Evolutionary conservation across 352 stramenopile genomes (phyloP), one percentile per base, ranked within the genome.

Genomic region (Blastocystis sp.): DNA sequence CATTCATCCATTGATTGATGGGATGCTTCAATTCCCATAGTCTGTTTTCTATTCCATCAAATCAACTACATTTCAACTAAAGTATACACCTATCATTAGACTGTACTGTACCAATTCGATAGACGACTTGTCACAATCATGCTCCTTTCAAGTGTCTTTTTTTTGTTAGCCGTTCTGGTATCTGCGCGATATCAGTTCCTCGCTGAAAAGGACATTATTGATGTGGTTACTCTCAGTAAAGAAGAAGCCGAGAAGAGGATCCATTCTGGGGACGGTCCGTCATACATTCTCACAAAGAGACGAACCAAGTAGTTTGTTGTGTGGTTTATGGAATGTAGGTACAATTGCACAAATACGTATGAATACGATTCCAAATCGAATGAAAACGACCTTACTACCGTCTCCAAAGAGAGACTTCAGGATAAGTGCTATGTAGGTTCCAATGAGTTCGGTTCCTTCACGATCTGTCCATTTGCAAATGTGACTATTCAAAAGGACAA

Each of bases 111-210:
- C 3, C 51, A 14, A 59, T 59, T 14, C n/a, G 18, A 59, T 59
- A 59, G 51, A 59, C 38, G 57, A 69, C 11, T 11, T 11, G 32
- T 69, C 63, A 73, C n/a, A 51, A 51, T 73, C 42, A 57, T 76
- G 64, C 21, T 57, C 21, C 48, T 38, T 24, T 44, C 32, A 42
- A 40, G 21, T 24, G 18, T 67, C 27, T 76, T 42, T 34, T 29
- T 76, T 27, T 51, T 54, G 24, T 34, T 76, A 54, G 3, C 53
- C 2, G 27, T 51, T 21, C 21, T 21, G n/a, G 48, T 21, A 24
- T 32, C 64, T 76, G 36, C 38, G 3, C 51, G 48, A 34, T 76
- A 76, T 44, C 64, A 76, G 32, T 76, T 57, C 48, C 24, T 76
- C 7, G 27, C 24, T 4, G 38, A 76, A 32, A 4, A 56, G 29